A percentile compares a stretch with the other conserved stretches of the same genome.
phyloP scores from a whole-genome alignment of 2,329 filamentous ascomycete genomes.

The Cercospora sp. region DNA sequence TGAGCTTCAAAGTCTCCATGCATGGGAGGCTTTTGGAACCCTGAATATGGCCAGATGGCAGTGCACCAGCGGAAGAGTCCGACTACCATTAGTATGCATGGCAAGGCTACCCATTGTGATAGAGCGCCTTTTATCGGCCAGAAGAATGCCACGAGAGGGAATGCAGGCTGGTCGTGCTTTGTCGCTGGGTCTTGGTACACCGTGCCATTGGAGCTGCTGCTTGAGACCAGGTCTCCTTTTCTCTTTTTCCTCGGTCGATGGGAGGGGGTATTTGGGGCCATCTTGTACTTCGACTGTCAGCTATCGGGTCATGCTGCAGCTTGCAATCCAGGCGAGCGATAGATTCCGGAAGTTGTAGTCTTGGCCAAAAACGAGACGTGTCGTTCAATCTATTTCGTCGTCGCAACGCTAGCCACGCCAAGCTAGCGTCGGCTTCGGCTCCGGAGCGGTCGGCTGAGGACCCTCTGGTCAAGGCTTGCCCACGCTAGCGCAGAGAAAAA shows the following conservation, averaged over 20 bases:
- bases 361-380: not conserved
- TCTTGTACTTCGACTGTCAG: constrained; percentile 11
- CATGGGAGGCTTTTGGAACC: constrained; percentile 80
- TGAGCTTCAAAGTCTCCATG: constrained; percentile 98
- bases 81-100: constrained; percentile 83
- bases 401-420: not conserved
- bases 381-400: constrained; percentile 2
- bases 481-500: constrained; percentile 5
- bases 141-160: constrained; percentile 89
- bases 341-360: not conserved
- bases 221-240: constrained; percentile 42
- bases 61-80: constrained; percentile 92
- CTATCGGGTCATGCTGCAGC: constrained; percentile 19
- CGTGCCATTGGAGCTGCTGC: constrained; percentile 45
- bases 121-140: constrained; percentile 77
- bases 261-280: constrained; percentile 34
- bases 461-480: not conserved
- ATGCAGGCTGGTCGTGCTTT: constrained; percentile 63
- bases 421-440: not conserved
- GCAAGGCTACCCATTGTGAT: constrained; percentile 90
- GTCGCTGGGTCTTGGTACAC: constrained; percentile 47
- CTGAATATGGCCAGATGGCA: constrained; percentile 92
- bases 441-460: not conserved
- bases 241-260: constrained; percentile 45
- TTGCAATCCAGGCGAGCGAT: not conserved